These are phyloP conservation scores for Ganoderma sinense DNA, from an alignment of 1,284 basidiomycete species.

Conservation along the genomic window DNA sequence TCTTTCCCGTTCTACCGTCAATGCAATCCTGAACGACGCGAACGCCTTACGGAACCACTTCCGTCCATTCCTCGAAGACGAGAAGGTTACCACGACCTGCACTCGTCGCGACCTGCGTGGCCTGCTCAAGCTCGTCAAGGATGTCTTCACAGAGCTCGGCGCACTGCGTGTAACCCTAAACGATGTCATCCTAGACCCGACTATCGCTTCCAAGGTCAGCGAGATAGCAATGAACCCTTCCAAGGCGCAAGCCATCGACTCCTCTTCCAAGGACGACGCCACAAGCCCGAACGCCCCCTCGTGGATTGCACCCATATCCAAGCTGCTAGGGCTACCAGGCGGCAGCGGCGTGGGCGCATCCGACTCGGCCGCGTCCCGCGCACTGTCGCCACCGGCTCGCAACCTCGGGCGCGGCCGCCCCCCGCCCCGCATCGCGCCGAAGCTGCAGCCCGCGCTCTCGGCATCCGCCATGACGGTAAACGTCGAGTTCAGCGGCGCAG, in stretches of 20 bases:
- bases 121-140: slow-evolving; percentile 87
- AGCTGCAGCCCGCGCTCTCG: slow-evolving; percentile 81
- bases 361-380: slow-evolving; percentile 35
- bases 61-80: slow-evolving; percentile 76
- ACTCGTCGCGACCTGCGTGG: slow-evolving; percentile 85
- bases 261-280: slow-evolving; percentile 39
- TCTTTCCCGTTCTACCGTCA: slow-evolving; percentile 86
- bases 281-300: slow-evolving; percentile 47
- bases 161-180: slow-evolving; percentile 87
- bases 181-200: slow-evolving; percentile 90
- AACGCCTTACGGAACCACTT: slow-evolving; percentile 78
- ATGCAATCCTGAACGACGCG: slow-evolving; percentile 78
- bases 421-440: slow-evolving; percentile 62
- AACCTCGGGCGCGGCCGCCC: slow-evolving; percentile 35
- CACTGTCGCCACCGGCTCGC: slow-evolving; percentile 39
- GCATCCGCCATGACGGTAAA: slow-evolving; percentile 91
- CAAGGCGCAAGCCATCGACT: slow-evolving; percentile 53
- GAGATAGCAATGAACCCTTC: slow-evolving; percentile 73
- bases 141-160: slow-evolving; percentile 86
- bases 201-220: slow-evolving; percentile 74
- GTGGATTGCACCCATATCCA: slow-evolving; percentile 88
- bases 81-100: slow-evolving; percentile 68
- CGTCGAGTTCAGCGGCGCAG: slow-evolving; percentile 88
- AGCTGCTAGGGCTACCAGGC: slow-evolving; percentile 61
- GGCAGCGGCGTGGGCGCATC: slow-evolving; percentile 22